Evolutionary conservation across 1,284 basidiomycete species (phyloP), one percentile per base, ranked within the genome.

Genomic region (Pisolithus thermaeus): DNA sequence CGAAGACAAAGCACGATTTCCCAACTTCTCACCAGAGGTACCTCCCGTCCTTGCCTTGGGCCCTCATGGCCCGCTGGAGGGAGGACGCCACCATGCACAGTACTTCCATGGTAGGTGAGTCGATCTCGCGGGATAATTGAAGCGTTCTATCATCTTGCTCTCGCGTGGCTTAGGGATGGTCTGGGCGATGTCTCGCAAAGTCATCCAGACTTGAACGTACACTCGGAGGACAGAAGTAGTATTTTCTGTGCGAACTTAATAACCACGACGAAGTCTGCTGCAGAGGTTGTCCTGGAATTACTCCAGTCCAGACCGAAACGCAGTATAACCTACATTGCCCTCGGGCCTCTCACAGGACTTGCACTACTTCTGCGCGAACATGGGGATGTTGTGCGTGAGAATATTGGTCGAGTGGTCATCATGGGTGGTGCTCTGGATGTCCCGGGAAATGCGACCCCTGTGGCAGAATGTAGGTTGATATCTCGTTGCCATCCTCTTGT

Each of bases 381-480:
- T 59, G 76, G 79, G 1, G 66, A 73, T 30, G 72, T 80, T 1
- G 67, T 85, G 16, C 73, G 75, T 11, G 73, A 85, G 2, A 80
- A 79, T 32, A 77, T 90, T 37, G 87, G 86, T 16, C 78, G 83
- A 12, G 76, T 98, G 25, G 73, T 95, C 18, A 86, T 85, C 65
- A 98, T 98, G 94, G 96, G 95, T n/a, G 95, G 94, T n/a, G 86
- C 91, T 1, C 70, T 98, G 28, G 93, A 97, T 58, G 90, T 91
- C 18, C 92, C 94, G 0, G 95, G 95, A 3, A 98, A 98, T 64
- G 91, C 87, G 0, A 84, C 77, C 14, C 81, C 92, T 4, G 77
- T 82, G 0, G 87, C 92, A 52, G 93, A 96, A 68, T 91, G 88
- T 87, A 61, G 57, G 73, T 54, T 46, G 8, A 20, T 22, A 18